Conservation (phyloP, 306 rosid species). For the Gillenia trifoliata region DNA sequence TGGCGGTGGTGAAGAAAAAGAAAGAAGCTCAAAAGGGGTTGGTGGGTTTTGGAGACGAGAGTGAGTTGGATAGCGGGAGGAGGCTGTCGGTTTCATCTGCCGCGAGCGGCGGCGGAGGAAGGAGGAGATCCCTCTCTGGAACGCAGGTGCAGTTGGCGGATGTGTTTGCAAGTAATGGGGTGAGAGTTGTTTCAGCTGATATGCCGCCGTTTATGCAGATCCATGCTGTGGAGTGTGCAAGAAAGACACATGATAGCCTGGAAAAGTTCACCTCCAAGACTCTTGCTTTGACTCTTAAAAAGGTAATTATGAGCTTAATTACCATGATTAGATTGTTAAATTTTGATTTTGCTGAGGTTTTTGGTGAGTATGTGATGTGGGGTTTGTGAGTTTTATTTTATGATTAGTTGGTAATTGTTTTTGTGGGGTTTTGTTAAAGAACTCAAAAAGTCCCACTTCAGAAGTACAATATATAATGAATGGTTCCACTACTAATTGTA, state of each 20-base stretch:
- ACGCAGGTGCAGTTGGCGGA: conserved; percentile 54
- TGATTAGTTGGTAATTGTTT: conserved; percentile 31
- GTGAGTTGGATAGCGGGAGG: conserved; percentile 10
- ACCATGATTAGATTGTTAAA: background rate
- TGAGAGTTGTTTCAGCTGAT: conserved; percentile 75
- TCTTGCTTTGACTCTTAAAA: conserved; percentile 80
- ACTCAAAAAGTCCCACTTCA: background rate
- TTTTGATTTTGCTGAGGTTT: background rate
- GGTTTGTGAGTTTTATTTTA: conserved; percentile 4
- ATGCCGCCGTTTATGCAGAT: conserved; percentile 99
- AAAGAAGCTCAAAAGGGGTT: conserved; percentile 12
- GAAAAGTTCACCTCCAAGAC: conserved; percentile 90
- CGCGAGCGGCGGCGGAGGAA: conserved; percentile 27
- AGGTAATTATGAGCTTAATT: conserved; percentile 35
- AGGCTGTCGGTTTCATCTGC: conserved; percentile 38
- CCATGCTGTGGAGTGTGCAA: conserved; percentile 85
- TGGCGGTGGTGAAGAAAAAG: conserved; percentile 32
- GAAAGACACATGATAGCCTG: conserved; percentile 74
- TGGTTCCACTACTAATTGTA: background rate
- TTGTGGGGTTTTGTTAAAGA: conserved; percentile 28
- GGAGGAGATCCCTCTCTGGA: conserved; percentile 63
- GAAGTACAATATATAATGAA: too few species aligned
- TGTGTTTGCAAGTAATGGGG: conserved; percentile 66
- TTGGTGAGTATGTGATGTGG: conserved; percentile 8
- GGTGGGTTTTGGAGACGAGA: conserved; percentile 5